Evolutionary conservation across 2,329 filamentous ascomycete genomes (phyloP).

Genomic region (Dothiorella sarmentorum): DNA sequence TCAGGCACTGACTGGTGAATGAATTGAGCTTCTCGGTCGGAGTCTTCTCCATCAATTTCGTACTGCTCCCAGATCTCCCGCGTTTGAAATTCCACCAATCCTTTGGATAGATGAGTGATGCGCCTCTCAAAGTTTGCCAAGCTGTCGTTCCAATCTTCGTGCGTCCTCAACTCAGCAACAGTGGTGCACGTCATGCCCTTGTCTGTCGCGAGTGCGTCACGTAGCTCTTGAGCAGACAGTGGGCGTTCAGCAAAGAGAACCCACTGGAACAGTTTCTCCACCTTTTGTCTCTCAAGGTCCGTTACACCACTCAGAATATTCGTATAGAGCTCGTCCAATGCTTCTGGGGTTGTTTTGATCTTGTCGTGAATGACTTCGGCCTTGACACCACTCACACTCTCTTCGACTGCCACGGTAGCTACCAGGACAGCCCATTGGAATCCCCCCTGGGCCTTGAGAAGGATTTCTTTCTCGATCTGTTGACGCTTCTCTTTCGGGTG

Average conservation of each 20-base stretch:
- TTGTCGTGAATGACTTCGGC: not conserved
- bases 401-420: not conserved
- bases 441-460: not conserved
- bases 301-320: not conserved
- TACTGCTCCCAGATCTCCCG: constrained; percentile 21
- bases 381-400: not conserved
- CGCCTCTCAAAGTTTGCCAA: constrained; percentile 18
- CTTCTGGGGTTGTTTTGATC: not conserved
- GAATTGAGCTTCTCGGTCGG: constrained; percentile 22
- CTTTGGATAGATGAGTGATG: constrained; percentile 20
- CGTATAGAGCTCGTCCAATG: not conserved
- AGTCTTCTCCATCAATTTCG: constrained; percentile 18
- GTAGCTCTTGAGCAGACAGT: constrained; percentile 21
- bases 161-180: not conserved
- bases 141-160: not conserved
- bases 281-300: not conserved
- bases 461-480: not conserved
- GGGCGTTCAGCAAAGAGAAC: not conserved
- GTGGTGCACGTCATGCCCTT: constrained; percentile 14
- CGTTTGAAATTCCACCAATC: constrained; percentile 20
- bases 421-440: constrained; percentile 5
- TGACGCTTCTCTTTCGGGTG: not conserved
- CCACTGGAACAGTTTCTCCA: constrained; percentile 7
- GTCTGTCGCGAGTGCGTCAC: constrained; percentile 21
- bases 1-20: constrained; percentile 24